Evolutionary conservation across 805 yeast species (phyloP), one percentile per base, ranked within the genome.

Genomic region (Ogataea siamensis): DNA sequence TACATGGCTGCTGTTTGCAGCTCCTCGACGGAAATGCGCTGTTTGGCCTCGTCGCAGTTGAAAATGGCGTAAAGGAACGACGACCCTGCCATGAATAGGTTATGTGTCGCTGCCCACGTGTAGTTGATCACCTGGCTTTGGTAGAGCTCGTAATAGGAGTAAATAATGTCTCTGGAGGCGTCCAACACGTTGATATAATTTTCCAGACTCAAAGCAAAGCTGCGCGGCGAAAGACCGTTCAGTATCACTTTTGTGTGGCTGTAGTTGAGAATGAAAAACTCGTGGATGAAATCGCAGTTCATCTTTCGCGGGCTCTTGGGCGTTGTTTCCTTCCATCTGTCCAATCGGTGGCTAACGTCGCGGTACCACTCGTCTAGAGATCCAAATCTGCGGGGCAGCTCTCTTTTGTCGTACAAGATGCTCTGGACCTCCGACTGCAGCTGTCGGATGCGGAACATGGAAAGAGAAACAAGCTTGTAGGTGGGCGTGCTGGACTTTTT

Each of bases 61-160:
- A 84, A 87, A 10, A 87, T 68, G 1, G 88, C 74, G 55, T 84
- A 87, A 29, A 88, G 65, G 50, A 78, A 87, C 1, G 95, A 83
- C 18, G 91, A 83, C 1, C 95, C 94, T 0, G 95, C 89, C 83
- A 85, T 82, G 56, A 87, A 87, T 37, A 87, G 66, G 55, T 87
- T 87, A 58, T 87, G 95, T 3, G 87, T 89, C 0, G 94, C 93
- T 2, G 88, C 89, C 96, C 96, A 88, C 0, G 96, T 86, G 60
- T 85, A 88, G 58, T 87, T 87, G 43, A 87, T 71, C 32, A 75
- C 67, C 50, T 74, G 74, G 19, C 69, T 69, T n/a, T 66, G 58
- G 48, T 73, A 74, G 25, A 88, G 62, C 35, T 73, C 74, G 34
- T 72, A 64, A 56, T 85, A 88, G 20, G 80, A 72, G 22, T 68